Conservation (phyloP, 2,329 filamentous ascomycete genomes). For the Exutisphaerella laricina region DNA sequence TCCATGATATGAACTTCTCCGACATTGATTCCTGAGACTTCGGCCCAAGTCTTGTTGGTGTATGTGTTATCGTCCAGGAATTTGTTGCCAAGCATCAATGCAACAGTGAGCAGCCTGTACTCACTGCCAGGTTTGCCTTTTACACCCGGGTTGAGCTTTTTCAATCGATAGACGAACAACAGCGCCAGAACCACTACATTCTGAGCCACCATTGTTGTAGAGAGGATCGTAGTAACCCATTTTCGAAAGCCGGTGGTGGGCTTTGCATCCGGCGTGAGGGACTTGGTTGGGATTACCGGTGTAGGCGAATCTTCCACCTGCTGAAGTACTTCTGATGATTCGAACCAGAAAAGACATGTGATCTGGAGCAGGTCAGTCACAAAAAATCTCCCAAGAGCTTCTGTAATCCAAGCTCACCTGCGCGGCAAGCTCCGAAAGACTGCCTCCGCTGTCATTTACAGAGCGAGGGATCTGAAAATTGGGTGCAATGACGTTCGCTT, state of each 20-base stretch:
- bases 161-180: conserved; percentile 87
- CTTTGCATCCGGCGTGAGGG: conserved; percentile 64
- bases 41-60: conserved; percentile 99
- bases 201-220: conserved; percentile 91
- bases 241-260: conserved; percentile 79
- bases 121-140: conserved; percentile 91
- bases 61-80: conserved; percentile 99
- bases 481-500: conserved; percentile 40
- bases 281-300: conserved; percentile 35
- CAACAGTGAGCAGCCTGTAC: conserved; percentile 85
- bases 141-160: conserved; percentile 81
- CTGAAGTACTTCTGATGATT: conserved; percentile 73
- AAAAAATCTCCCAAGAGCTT: no score
- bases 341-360: conserved; percentile 97
- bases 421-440: conserved; percentile 74
- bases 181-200: conserved; percentile 89
- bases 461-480: conserved; percentile 66
- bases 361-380: conserved; percentile 54
- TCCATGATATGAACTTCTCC: conserved; percentile 99
- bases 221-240: conserved; percentile 87
- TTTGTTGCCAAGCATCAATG: conserved; percentile 97
- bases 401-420: conserved; percentile 55
- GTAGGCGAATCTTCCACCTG: conserved; percentile 56
- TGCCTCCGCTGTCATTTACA: conserved; percentile 70
- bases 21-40: conserved; percentile 90